Evolutionary conservation across 208 protist genomes (phyloP).

Genomic region (Crithidia mellificae): DNA sequence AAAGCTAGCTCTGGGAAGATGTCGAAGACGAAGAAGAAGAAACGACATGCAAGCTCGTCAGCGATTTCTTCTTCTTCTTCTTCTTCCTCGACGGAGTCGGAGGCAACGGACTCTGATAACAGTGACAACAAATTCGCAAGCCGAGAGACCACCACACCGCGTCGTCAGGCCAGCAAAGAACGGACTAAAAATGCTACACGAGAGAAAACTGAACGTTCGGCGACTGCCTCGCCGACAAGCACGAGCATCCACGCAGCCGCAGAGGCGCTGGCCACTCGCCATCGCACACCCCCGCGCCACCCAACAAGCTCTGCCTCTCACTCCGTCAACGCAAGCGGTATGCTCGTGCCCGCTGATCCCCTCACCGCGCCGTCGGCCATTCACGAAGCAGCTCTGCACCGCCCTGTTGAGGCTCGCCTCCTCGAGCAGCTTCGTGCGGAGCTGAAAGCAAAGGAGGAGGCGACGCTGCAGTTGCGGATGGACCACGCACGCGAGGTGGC

Average conservation of each 20-base stretch:
- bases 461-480: constrained; percentile 45
- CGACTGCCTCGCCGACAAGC: constrained; percentile 1
- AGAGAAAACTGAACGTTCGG: background rate
- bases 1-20: background rate
- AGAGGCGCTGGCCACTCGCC: constrained; percentile 3
- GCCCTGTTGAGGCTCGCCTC: constrained; percentile 16
- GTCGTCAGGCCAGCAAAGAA: too few relatives aligned
- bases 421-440: constrained; percentile 39
- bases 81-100: background rate
- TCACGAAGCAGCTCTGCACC: background rate
- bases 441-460: constrained; percentile 38
- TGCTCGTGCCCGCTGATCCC: background rate
- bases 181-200: too few relatives aligned
- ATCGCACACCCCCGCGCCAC: background rate
- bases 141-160: background rate
- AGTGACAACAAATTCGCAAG: background rate
- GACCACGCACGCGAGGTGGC: constrained; percentile 53
- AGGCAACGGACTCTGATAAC: background rate
- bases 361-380: background rate
- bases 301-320: background rate
- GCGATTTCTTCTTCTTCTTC: too few relatives aligned
- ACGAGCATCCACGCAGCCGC: constrained; percentile 1
- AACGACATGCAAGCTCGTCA: background rate
- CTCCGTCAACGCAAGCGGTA: constrained; percentile 7
- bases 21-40: background rate